Base-by-base conservation (phyloP, 2,329 filamentous ascomycete species). In the Truncatella angustata region DNA sequence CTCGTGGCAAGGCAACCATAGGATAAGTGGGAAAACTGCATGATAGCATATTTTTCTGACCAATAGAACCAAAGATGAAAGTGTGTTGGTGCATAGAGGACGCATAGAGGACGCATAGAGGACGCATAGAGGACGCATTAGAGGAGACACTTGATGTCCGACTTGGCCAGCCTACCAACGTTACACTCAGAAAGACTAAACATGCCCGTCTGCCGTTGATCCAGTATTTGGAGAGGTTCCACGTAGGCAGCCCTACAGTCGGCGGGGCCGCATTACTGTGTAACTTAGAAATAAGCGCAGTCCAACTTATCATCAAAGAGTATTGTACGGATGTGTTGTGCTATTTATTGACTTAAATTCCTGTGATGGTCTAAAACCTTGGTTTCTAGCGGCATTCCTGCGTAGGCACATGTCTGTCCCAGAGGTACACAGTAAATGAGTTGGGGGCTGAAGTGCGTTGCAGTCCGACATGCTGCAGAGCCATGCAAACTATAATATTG, bases 1-100 rank as follows among this genome's bases (percentile, higher is more conserved):
- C 40, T 35, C 28, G 37, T 45, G 53, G 52, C 53, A 35, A 42
- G 54, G 34, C 51, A 43, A 53, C 54, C 50, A 51, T 24, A 54
- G 53, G 34, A 34, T 32, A 54, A 52, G 56, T 49, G 51, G n/a
- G 55, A 54, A 18, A 55, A 51, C 43, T 49, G 51, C 45, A 53
- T 53, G 11, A 32, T 40, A 56, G 55, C 50, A 52, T 35, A 40
- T 37, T n/a, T 24, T 28, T 44, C 20, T 37, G 50, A 30, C 54
- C 56, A 58, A 60, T 58, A 50, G n/a, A 32, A 24, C 20, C 36
- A 52, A 46, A 43, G 35, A 51, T 4, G 16, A 46, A 48, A 50
- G 48, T 55, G 44, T 30, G 44, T 16, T 48, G 42, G 28, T 51
- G 52, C 47, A 56, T 23, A 51, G 49, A 49, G 44, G 47, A n/a